Base-by-base conservation (phyloP, 2,329 filamentous ascomycete species). In the Cladosporium sp. region DNA sequence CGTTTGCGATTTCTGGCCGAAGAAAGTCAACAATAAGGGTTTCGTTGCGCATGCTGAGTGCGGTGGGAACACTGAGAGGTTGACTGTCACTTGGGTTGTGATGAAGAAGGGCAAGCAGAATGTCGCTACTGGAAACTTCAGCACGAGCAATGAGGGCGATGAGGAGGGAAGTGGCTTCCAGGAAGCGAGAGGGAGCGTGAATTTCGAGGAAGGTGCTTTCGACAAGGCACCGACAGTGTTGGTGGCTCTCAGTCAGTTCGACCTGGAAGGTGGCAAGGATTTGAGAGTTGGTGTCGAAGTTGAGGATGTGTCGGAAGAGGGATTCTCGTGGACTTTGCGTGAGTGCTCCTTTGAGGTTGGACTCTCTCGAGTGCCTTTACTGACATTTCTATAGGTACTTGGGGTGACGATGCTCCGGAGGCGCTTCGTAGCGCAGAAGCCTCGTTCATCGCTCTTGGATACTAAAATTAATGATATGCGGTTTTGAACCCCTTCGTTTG, bases 21-120 rank as follows among this genome's bases (percentile, higher is more conserved):
- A 42, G 1, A 40, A 50, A 17, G 38, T 56, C 20, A 55, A 43
- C 9, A n/a, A 43, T 2, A 51, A 50, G 36, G 54, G 54, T 8
- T 56, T 56, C 47, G 53, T 47, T 2, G 54, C 54, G 29, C 39
- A 53, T 39, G 54, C 50, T 2, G 47, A 51, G 20, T 53, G 49
- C 12, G 51, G 54, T 36, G 44, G 27, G 8, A 53, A 41, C 19
- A 44, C 50, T 13, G 52, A 56, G 39, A 49, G 53, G 15, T 20
- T 56, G 38, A 48, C 29, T 5, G 50, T 51, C 7, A 56, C 54
- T 1, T 56, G 50, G 43, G 54, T 56, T 17, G 53, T 52, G 13
- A 36, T 55, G 13, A 52, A 54, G 40, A 51, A 56, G 27, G 54
- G 54, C 8, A 56, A 56, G 42, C 27, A 39, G 3, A 56, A 51